Evolutionary conservation across 768 basidiomycete species (phyloP).

Genomic region (Tricholoma matsutake): DNA sequence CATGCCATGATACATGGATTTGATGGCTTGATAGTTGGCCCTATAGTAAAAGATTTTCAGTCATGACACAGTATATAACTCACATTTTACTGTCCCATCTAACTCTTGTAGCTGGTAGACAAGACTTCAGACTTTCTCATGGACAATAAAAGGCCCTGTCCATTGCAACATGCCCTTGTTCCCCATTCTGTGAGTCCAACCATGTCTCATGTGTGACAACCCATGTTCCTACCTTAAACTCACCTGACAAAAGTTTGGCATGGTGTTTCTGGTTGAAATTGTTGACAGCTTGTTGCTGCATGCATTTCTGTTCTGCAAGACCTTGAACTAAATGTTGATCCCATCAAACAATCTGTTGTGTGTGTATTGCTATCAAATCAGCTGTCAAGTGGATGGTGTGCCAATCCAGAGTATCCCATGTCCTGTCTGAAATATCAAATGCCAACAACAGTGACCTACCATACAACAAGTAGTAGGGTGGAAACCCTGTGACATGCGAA

Average conservation of each 20-base stretch:
- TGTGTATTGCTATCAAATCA: constrained; percentile 22
- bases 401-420: constrained; percentile 28
- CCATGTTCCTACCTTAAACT: constrained; percentile 25
- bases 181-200: constrained; percentile 26
- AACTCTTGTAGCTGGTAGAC: constrained; percentile 14
- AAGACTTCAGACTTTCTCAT: constrained; percentile 4
- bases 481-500: constrained; percentile 24
- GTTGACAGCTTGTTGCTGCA: constrained; percentile 16
- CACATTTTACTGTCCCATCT: constrained; percentile 14
- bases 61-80: constrained; percentile 10
- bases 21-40: constrained; percentile 13
- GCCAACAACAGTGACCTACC: constrained; percentile 15
- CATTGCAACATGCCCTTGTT: constrained; percentile 25
- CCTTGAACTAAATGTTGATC: constrained; percentile 18
- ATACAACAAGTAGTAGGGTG: constrained; percentile 30
- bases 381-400: constrained; percentile 16
- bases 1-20: background rate
- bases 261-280: constrained; percentile 18
- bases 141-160: constrained; percentile 28
- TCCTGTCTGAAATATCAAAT: constrained; percentile 26
- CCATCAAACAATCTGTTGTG: constrained; percentile 16
- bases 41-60: constrained; percentile 8
- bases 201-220: constrained; percentile 29
- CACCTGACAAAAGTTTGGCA: constrained; percentile 11
- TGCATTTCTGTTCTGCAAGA: constrained; percentile 3